Evolutionary conservation across 768 basidiomycete genomes (phyloP).

Genomic region (Coprinopsis strossmayeri): DNA sequence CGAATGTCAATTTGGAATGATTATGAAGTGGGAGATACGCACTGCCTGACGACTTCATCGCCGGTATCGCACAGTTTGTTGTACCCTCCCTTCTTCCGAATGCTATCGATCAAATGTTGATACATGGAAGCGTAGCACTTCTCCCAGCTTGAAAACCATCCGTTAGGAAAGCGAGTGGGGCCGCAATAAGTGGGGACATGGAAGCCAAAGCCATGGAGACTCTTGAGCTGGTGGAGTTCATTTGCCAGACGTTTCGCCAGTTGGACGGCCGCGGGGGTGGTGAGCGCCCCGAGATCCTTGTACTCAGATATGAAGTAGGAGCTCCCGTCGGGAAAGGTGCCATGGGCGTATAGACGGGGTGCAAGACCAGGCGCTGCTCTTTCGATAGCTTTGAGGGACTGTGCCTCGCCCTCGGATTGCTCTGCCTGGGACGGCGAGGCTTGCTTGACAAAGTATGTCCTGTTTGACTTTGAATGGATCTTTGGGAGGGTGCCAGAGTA

Average conservation of each 20-base stretch:
- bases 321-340: conserved; percentile 30
- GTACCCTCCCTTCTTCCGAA: conserved; percentile 45
- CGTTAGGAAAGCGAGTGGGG: conserved; percentile 60
- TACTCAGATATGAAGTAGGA: conserved; percentile 76
- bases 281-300: conserved; percentile 49
- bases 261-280: conserved; percentile 34
- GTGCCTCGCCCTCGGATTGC: conserved; percentile 64
- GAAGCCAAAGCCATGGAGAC: conserved; percentile 60
- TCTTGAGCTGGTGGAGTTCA: conserved; percentile 56
- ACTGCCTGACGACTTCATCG: conserved; percentile 24
- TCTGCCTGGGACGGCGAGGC: conserved; percentile 48
- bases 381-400: conserved; percentile 58
- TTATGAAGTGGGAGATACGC: conserved; percentile 18
- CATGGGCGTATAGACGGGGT: conserved; percentile 49
- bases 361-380: conserved; percentile 62
- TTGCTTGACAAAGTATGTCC: conserved; percentile 55
- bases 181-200: conserved; percentile 74
- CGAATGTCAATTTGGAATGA: not conserved
- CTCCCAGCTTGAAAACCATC: conserved; percentile 70
- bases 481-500: conserved; percentile 41
- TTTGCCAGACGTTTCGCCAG: conserved; percentile 59
- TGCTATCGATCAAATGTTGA: conserved; percentile 43
- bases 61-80: conserved; percentile 8
- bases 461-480: conserved; percentile 51
- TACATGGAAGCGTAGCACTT: conserved; percentile 60